phyloP scores from a whole-genome alignment of 306 rosid genomes.

The Castanea sativa region DNA sequence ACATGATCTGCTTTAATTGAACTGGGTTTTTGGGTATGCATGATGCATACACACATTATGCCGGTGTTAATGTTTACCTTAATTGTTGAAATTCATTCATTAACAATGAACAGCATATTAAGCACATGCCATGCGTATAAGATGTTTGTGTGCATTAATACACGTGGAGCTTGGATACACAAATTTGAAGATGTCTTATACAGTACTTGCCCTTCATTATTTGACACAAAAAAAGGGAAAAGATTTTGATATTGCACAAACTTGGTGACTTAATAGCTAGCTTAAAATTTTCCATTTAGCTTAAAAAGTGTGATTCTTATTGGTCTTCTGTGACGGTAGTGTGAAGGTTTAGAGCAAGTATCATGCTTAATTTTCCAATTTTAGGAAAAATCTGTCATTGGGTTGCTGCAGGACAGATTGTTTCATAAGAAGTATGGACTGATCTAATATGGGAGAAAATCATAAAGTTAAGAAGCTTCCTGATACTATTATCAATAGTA shows the following conservation, averaged over 20 bases:
- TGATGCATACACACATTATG: neutral
- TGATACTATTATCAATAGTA: neutral
- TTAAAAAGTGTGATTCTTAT: neutral
- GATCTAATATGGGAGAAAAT: neutral
- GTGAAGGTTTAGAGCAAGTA: neutral
- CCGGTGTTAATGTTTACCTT: neutral
- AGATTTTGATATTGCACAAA: neutral
- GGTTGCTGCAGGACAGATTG: neutral
- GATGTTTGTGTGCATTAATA: neutral
- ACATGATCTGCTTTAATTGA: neutral
- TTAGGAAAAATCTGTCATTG: neutral
- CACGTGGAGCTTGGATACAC: neutral
- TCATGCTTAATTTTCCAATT: neutral
- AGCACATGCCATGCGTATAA: neutral
- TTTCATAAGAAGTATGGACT: neutral
- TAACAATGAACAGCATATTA: neutral
- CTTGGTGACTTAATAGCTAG: neutral
- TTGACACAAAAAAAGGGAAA: neutral
- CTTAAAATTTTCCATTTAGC: neutral
- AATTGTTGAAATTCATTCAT: neutral
- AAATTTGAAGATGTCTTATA: neutral
- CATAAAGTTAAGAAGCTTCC: neutral
- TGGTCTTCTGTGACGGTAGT: neutral
- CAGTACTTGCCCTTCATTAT: neutral
- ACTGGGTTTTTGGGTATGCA: neutral